Conservation (phyloP, 1,284 basidiomycete genomes). For the Rhodotorula sp. region DNA sequence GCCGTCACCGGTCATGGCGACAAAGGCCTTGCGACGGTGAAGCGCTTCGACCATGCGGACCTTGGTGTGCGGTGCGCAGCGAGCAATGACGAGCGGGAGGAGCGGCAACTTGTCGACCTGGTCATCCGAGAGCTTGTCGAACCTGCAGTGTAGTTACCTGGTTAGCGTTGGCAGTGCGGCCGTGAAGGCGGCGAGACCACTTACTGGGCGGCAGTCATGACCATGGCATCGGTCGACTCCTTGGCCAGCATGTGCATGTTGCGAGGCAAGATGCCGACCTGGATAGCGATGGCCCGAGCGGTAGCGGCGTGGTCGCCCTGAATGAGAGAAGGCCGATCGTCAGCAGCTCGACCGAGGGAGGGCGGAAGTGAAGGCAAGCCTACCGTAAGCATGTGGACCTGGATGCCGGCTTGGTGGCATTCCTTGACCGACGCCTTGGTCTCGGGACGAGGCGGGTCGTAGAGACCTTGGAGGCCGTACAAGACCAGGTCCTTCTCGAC, state of each 20-base stretch:
- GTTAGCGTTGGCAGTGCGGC: too few species aligned
- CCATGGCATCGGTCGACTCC: conserved; percentile 34
- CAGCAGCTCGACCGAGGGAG: conserved; percentile 54
- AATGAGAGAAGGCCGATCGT: conserved; percentile 42
- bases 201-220: conserved; percentile 38
- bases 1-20: conserved; percentile 41
- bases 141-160: conserved; percentile 51
- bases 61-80: conserved; percentile 56
- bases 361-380: not conserved
- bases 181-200: not conserved
- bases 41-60: conserved; percentile 62
- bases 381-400: conserved; percentile 53
- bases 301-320: conserved; percentile 52
- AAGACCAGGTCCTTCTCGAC: conserved; percentile 63
- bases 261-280: conserved; percentile 58
- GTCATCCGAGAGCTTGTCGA: conserved; percentile 63
- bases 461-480: conserved; percentile 66
- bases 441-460: conserved; percentile 67
- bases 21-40: conserved; percentile 52
- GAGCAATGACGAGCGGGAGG: conserved; percentile 61
- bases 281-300: conserved; percentile 49
- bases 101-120: conserved; percentile 60
- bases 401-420: conserved; percentile 65
- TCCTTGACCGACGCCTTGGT: conserved; percentile 62
- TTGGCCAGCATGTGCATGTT: conserved; percentile 40